Evolutionary conservation across 2,329 filamentous ascomycete species (phyloP), one percentile per base, ranked within the genome.

Genomic region (Onygena corvina): DNA sequence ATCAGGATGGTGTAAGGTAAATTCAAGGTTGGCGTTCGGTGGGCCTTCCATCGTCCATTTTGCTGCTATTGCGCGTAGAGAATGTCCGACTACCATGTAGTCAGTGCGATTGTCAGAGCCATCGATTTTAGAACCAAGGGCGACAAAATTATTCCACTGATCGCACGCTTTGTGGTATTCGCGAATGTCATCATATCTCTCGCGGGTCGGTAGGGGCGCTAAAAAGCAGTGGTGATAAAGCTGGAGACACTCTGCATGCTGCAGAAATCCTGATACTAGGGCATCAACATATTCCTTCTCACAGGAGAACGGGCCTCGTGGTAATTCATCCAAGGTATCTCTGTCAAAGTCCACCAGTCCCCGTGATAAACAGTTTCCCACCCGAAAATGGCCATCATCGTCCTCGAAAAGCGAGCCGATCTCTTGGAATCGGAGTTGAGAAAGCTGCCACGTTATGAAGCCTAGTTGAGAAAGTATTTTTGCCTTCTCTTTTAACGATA

Each of bases 371-470:
- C 57, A 59, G 50, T 51, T 49, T 47, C 49, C 46, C 4, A 59
- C 46, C 6, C 49, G 6, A 33, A 59, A 57, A 31, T 46, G 38
- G 6, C 52, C 49, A n/a, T 12, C 33, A 21, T 34, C 42, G n/a
- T 54, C 49, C 50, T 63, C 56, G 38, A 61, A 60, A 20, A 62
- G 54, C 18, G 59, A 63, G 33, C 60, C 59, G 8, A 63, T 60
- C 35, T 50, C 52, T 20, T 57, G 53, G 40, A 64, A 60, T 6
- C 54, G 52, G 36, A 61, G 48, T 36, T 57, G 53, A 12, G 51
- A 61, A 51, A 64, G 52, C 34, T 62, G 55, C 49, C 48, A 56
- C 46, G 53, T 54, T 23, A 57, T 56, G 47, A 23, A 45, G 1
- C 60, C 60, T 18, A 64, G 50, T 48, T 63, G 58, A 7, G 42